phyloP scores from a whole-genome alignment of 108 stramenopile species.

The Chaetoceros tenuissimus region DNA sequence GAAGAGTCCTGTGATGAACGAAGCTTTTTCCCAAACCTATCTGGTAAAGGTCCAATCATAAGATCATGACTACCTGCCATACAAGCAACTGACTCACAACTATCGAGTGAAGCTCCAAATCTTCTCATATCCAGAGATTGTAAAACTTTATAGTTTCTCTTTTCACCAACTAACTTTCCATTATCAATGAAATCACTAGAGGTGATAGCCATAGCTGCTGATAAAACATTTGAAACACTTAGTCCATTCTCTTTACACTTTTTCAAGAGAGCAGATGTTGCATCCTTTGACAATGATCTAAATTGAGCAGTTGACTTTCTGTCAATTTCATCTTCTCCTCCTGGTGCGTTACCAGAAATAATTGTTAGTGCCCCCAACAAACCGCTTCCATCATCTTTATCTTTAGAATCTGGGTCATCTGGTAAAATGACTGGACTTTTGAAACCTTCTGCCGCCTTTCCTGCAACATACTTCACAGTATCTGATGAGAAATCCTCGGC shows the following conservation, averaged over 20 bases:
- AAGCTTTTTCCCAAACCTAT: slow-evolving; percentile 48
- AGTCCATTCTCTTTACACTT: slow-evolving; percentile 64
- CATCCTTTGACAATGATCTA: slow-evolving; percentile 44
- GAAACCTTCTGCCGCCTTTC: slow-evolving; percentile 75
- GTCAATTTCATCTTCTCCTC: slow-evolving; percentile 45
- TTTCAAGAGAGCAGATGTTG: slow-evolving; percentile 38
- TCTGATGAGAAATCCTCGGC: slow-evolving; percentile 23
- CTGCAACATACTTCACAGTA: slow-evolving; percentile 59
- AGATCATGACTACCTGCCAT: slow-evolving; percentile 80
- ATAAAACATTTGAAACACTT: slow-evolving; percentile 65
- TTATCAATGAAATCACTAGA: slow-evolving; percentile 70
- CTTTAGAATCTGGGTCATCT: slow-evolving; percentile 26
- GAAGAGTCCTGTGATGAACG: slow-evolving; percentile 17
- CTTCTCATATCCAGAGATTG: slow-evolving; percentile 82
- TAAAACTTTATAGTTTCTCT: slow-evolving; percentile 77
- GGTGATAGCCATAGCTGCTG: slow-evolving; percentile 63
- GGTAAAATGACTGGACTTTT: slow-evolving; percentile 75
- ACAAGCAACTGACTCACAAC: slow-evolving; percentile 71
- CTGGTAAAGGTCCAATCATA: slow-evolving; percentile 66
- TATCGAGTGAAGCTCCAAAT: slow-evolving; percentile 62
- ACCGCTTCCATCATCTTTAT: slow-evolving; percentile 26
- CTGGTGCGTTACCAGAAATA: slow-evolving; percentile 70
- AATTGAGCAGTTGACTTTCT: slow-evolving; percentile 54
- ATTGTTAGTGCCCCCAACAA: slow-evolving; percentile 55
- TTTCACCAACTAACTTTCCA: slow-evolving; percentile 26